Evolutionary conservation across 139 green algal genomes (phyloP), one percentile per base, ranked within the genome.

Genomic region (Astrephomene gubernaculifera): DNA sequence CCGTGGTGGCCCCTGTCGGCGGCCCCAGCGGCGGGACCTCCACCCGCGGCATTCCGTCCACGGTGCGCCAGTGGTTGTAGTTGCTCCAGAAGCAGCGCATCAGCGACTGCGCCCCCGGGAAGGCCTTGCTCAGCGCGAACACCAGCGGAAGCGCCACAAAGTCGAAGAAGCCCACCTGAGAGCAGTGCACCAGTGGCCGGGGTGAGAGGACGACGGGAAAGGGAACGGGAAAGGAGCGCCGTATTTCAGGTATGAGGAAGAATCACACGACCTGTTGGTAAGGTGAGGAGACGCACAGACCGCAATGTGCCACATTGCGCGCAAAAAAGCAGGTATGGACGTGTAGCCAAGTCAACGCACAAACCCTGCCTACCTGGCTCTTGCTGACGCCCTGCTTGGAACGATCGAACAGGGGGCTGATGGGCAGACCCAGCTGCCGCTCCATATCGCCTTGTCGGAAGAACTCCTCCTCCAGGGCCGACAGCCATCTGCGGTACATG

Each of bases 361-460:
- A 1, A 73, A 12, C 67, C 2, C 35, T 35, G 53, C 38, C 4
- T 19, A 90, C 85, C 71, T 92, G 89, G 67, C 65, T 86, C 79
- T 87, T 89, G 64, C 79, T 90, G 57, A 91, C 84, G 57, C 90
- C 90, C 44, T 69, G 38, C 71, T 87, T 87, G 31, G 44, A 43
- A 22, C 90, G 84, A 72, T 93, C 90, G 67, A 91, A 90, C 27
- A 93, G 81, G 9, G 87, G 87, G 29, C 75, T 88, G 33, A 90
- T 69, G 10, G 83, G 69, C 79, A 91, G 61, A 33, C 73, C 65
- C 33, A 71, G 27, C 35, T 74, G 33, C 38, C 69, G 69, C 88
- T 94, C 89, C 1, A n/a, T 61, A 85, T 94, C 91, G 36, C 91
- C 91, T 81, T 79, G 72, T 35, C 57, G 38, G 81, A 94, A 93